phyloP scores from a whole-genome alignment of 2,329 filamentous ascomycete genomes.

The Aspergillus sp. region DNA sequence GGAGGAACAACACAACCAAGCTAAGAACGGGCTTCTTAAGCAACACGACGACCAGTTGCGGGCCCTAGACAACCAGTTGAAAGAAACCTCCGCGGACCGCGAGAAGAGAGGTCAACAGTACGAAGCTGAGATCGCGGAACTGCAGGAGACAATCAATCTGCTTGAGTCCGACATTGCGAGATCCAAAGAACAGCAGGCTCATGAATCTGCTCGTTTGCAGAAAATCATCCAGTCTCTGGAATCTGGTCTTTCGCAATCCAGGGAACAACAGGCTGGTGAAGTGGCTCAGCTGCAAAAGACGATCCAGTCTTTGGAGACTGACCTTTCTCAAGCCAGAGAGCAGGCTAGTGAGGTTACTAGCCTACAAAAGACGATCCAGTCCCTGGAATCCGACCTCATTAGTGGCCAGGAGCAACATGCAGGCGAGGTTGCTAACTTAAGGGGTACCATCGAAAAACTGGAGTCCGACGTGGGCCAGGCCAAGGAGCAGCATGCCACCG shows the following conservation, averaged over 20 bases:
- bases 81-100: slow-evolving; percentile 35
- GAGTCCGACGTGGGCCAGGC: slow-evolving; percentile 37
- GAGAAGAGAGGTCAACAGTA: slow-evolving; percentile 35
- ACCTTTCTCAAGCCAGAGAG: slow-evolving; percentile 48
- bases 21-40: slow-evolving; percentile 36
- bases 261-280: slow-evolving; percentile 49
- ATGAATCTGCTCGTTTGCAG: slow-evolving; percentile 55
- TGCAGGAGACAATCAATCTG: slow-evolving; percentile 54
- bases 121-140: slow-evolving; percentile 58
- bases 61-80: slow-evolving; percentile 44
- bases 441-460: slow-evolving; percentile 50
- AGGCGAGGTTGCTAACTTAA: slow-evolving; percentile 53
- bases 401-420: slow-evolving; percentile 47
- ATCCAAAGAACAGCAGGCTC: slow-evolving; percentile 55
- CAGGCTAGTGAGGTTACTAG: slow-evolving; percentile 58
- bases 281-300: slow-evolving; percentile 49
- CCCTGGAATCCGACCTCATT: slow-evolving; percentile 44
- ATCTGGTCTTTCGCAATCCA: slow-evolving; percentile 40
- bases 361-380: slow-evolving; percentile 53
- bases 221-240: slow-evolving; percentile 56
- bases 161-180: slow-evolving; percentile 47
- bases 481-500: slow-evolving; percentile 44
- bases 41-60: slow-evolving; percentile 42
- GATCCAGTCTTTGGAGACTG: slow-evolving; percentile 51
- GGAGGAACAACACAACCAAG: slow-evolving; percentile 42